Conservation (phyloP, 2,329 filamentous ascomycete species). For the Sarocladium kiliense region DNA sequence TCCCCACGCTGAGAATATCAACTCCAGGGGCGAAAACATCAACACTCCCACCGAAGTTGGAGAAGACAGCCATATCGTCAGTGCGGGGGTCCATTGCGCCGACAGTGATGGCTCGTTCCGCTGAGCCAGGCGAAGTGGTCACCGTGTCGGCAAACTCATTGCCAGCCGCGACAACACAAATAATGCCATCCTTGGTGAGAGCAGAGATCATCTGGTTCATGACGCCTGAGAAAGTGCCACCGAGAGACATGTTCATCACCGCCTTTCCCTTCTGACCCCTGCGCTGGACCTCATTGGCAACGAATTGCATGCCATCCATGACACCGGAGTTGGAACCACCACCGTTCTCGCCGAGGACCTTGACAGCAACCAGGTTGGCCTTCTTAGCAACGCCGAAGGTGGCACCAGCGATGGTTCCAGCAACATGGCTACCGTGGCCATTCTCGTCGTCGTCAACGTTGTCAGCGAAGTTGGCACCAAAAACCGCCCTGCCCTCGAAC, state of each 20-base stretch:
- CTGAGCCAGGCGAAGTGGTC: conserved; percentile 49
- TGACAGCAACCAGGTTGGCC: conserved; percentile 50
- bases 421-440: conserved; percentile 60
- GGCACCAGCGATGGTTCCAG: conserved; percentile 54
- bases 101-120: conserved; percentile 52
- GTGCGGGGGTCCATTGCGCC: conserved; percentile 50
- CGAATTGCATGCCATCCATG: conserved; percentile 54
- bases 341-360: conserved; percentile 48
- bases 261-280: conserved; percentile 43
- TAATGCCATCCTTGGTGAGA: conserved; percentile 44
- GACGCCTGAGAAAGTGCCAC: conserved; percentile 41
- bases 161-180: conserved; percentile 55
- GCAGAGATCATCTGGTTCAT: conserved; percentile 51
- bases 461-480: conserved; percentile 48
- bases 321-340: conserved; percentile 34
- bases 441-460: conserved; percentile 47
- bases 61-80: conserved; percentile 47
- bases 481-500: conserved; percentile 50
- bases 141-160: conserved; percentile 50
- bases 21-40: conserved; percentile 55
- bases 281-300: conserved; percentile 39
- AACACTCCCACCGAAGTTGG: conserved; percentile 51
- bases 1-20: conserved; percentile 46
- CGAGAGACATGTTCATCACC: conserved; percentile 61
- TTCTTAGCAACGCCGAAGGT: conserved; percentile 61